These are phyloP conservation scores for Trametes polyzona DNA, from an alignment of 1,284 basidiomycete genomes.

Conservation along the genomic window DNA sequence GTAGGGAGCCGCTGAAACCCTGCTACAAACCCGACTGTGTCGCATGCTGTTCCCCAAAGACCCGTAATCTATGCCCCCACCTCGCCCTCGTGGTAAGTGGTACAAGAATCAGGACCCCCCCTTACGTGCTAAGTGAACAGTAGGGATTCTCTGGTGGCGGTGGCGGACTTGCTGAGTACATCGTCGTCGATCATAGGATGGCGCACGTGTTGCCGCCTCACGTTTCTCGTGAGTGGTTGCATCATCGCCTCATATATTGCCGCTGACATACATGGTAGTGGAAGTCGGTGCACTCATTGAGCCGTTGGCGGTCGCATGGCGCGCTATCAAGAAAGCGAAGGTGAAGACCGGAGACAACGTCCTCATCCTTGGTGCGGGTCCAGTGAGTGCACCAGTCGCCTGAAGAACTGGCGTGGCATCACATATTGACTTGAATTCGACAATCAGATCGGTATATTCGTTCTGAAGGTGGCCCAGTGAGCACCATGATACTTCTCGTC, in stretches of 20 bases:
- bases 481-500: background rate
- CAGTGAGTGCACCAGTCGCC: slow-evolving; percentile 23
- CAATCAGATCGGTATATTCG: slow-evolving; percentile 32
- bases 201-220: slow-evolving; percentile 34
- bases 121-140: background rate
- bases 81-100: slow-evolving; percentile 32
- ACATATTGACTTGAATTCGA: background rate
- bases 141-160: slow-evolving; percentile 29
- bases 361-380: slow-evolving; percentile 38
- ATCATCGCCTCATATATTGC: background rate
- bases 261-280: slow-evolving; percentile 16
- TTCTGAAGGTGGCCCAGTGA: slow-evolving; percentile 30
- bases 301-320: slow-evolving; percentile 39
- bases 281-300: slow-evolving; percentile 38
- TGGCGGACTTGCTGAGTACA: slow-evolving; percentile 37
- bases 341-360: slow-evolving; percentile 33
- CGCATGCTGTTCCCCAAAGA: slow-evolving; percentile 13
- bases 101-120: background rate
- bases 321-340: slow-evolving; percentile 35
- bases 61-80: slow-evolving; percentile 30
- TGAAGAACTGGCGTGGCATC: background rate
- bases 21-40: slow-evolving; percentile 28
- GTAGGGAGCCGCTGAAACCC: slow-evolving; percentile 36
- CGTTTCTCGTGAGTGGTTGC: background rate
- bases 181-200: slow-evolving; percentile 29